phyloP scores from a whole-genome alignment of 345 rosid species.

The Draba incana region DNA sequence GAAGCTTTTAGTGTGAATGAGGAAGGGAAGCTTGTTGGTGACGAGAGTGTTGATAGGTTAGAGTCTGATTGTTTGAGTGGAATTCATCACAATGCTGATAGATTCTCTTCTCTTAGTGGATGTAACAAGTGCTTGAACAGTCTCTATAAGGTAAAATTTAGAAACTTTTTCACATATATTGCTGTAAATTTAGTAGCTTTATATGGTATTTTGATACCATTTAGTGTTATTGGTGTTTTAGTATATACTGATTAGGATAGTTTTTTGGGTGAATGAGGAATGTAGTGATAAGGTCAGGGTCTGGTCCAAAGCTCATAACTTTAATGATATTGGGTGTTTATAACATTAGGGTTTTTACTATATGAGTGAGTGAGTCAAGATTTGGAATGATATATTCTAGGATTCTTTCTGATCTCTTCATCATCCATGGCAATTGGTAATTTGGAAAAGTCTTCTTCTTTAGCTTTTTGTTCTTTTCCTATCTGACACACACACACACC shows the following conservation, averaged over 20 bases:
- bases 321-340: conserved; percentile 4
- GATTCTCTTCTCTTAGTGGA: conserved; percentile 65
- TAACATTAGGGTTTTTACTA: conserved; percentile 20
- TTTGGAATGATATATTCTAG: conserved; percentile 27
- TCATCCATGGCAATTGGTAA: conserved; percentile 36
- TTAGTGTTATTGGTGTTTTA: conserved; percentile 19
- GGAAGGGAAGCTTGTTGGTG: conserved; percentile 67
- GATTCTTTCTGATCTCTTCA: conserved; percentile 37
- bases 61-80: conserved; percentile 71
- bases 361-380: conserved; percentile 13
- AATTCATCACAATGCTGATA: conserved; percentile 48
- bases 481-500: conserved; percentile 11
- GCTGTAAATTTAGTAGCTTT: neutral
- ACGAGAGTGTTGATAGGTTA: conserved; percentile 59
- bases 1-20: conserved; percentile 59
- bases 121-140: conserved; percentile 84
- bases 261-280: conserved; percentile 1
- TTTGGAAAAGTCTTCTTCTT: conserved; percentile 38
- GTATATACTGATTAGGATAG: neutral
- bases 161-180: neutral
- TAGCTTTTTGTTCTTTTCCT: conserved; percentile 38
- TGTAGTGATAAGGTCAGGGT: neutral
- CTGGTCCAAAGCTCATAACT: conserved; percentile 17
- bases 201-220: neutral
- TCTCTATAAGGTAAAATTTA: conserved; percentile 64